Conservation (phyloP, 768 basidiomycete species). For the Collybia sp. region DNA sequence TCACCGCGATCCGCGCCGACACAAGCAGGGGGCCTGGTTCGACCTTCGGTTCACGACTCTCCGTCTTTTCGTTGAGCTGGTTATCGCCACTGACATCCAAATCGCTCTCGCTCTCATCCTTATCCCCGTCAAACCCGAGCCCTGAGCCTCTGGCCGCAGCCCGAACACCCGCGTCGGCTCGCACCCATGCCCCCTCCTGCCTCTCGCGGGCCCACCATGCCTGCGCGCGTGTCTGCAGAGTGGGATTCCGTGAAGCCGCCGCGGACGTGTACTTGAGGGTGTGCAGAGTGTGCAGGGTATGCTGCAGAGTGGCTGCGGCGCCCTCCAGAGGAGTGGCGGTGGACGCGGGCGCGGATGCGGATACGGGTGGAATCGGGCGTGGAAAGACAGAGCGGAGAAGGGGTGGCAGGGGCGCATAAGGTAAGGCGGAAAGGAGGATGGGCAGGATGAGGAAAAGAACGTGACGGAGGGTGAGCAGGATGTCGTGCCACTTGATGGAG, state of each 20-base stretch:
- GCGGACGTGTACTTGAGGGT: constrained; percentile 53
- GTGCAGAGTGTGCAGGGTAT: constrained; percentile 42
- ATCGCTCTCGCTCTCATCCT: constrained; percentile 5
- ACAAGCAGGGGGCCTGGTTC: no score
- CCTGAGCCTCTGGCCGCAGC: constrained; percentile 41
- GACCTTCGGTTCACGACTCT: constrained; percentile 14
- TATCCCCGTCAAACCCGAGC: constrained; percentile 29
- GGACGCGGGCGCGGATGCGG: constrained; percentile 18
- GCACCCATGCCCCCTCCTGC: constrained; percentile 44
- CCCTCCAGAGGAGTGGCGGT: constrained; percentile 14
- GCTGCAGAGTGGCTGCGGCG: constrained; percentile 27
- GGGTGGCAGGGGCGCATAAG: constrained; percentile 26
- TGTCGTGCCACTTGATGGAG: constrained; percentile 53
- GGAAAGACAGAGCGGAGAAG: constrained; percentile 17
- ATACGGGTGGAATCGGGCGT: constrained; percentile 19
- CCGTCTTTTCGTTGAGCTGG: constrained; percentile 16
- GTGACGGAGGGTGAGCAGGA: constrained; percentile 47
- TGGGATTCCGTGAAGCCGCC: constrained; percentile 49
- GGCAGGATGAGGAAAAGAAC: constrained; percentile 56
- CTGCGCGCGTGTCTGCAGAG: constrained; percentile 38
- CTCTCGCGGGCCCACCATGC: constrained; percentile 58
- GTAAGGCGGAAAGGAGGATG: constrained; percentile 39
- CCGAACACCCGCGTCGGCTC: constrained; percentile 31
- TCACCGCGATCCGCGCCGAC: no score
- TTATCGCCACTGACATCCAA: not conserved